These are phyloP conservation scores for Leishmania aethiopica DNA, from an alignment of 208 protist genomes.

Conservation along the genomic window DNA sequence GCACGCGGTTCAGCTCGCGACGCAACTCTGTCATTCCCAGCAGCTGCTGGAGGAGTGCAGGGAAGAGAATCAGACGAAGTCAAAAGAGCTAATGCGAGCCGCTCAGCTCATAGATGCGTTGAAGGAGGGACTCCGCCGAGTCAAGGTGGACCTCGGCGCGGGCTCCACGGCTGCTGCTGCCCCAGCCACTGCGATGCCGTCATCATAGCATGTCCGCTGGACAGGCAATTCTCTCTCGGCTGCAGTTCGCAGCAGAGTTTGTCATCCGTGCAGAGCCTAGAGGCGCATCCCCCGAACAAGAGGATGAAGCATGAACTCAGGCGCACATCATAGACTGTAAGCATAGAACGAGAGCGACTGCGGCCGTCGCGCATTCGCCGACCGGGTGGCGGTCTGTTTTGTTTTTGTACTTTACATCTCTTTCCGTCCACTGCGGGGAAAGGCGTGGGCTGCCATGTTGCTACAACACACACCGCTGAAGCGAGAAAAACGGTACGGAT, in stretches of 20 bases:
- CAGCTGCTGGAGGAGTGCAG: conserved; percentile 3
- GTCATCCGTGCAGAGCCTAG: neutral
- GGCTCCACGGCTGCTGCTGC: neutral
- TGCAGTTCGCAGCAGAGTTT: neutral
- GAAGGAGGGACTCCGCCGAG: conserved; percentile 52
- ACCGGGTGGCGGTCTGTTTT: neutral
- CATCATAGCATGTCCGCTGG: neutral
- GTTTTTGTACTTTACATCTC: neutral
- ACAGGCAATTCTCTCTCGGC: neutral
- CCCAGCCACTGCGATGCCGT: neutral
- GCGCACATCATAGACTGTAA: neutral
- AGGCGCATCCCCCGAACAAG: neutral
- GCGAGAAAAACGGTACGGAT: neutral
- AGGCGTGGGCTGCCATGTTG: neutral
- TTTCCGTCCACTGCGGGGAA: neutral
- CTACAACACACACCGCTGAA: neutral
- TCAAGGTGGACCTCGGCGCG: conserved; percentile 38
- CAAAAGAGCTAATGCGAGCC: conserved; percentile 41
- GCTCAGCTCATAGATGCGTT: conserved; percentile 51
- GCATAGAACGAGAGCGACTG: too few relatives aligned
- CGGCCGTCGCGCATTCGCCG: neutral
- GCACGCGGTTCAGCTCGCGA: conserved; percentile 10
- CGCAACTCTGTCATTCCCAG: conserved; percentile 11
- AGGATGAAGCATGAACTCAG: neutral
- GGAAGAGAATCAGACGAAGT: conserved; percentile 2